These are phyloP conservation scores for Ophiostoma sp. DNA, from an alignment of 2,329 filamentous ascomycete genomes.

Conservation along the genomic window DNA sequence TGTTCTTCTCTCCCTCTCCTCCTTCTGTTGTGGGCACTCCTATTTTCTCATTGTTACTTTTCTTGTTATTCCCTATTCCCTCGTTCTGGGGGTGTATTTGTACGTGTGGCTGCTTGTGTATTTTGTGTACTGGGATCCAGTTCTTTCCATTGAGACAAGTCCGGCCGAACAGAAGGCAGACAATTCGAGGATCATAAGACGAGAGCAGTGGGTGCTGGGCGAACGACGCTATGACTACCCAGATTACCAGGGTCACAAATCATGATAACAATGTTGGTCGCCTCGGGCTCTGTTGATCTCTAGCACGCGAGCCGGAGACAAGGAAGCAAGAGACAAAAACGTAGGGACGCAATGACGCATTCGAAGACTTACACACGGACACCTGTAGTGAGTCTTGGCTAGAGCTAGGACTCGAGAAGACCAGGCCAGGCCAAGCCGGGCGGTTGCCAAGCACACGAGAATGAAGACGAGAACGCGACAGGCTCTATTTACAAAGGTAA, in stretches of 20 bases:
- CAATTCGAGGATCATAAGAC: no score
- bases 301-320: not conserved
- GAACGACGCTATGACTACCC: no score
- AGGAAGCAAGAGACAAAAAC: no score
- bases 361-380: no score
- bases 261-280: not conserved
- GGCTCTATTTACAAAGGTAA: not conserved
- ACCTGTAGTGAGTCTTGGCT: no score
- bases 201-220: no score
- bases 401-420: not conserved
- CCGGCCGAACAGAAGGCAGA: not conserved
- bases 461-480: conserved; percentile 1
- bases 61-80: no score
- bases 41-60: no score
- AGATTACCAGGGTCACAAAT: not conserved
- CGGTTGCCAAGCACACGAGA: not conserved
- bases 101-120: not conserved
- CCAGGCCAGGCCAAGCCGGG: not conserved
- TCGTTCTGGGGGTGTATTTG: no score
- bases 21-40: not conserved
- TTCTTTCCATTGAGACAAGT: not conserved
- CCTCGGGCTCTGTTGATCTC: not conserved
- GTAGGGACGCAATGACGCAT: no score
- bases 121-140: conserved; percentile 5
- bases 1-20: not conserved